phyloP scores from a whole-genome alignment of 345 rosid species.

The Eucalyptus tenuipes region DNA sequence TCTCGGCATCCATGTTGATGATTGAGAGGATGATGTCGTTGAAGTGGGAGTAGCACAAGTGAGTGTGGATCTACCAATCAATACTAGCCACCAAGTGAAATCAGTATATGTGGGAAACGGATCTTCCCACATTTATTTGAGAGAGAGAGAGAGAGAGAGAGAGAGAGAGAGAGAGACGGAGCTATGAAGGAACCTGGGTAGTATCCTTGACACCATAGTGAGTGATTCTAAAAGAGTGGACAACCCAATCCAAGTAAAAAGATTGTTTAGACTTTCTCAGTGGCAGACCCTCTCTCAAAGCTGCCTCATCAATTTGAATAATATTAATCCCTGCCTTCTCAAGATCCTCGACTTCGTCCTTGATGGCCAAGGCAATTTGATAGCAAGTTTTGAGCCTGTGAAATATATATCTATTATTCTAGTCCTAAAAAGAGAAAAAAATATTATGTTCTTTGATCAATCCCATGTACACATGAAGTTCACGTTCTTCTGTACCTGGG shows the following conservation, averaged over 20 bases:
- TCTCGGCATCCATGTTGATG: constrained; percentile 55
- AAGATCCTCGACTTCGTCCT: constrained; percentile 95
- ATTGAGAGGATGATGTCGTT: constrained; percentile 48
- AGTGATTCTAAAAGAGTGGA: constrained; percentile 97
- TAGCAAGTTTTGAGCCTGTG: constrained; percentile 80
- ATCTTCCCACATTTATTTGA: not conserved
- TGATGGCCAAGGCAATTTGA: constrained; percentile 95
- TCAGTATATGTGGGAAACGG: no score
- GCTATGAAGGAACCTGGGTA: constrained; percentile 44
- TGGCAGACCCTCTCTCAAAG: constrained; percentile 91
- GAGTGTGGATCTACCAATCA: constrained; percentile 48
- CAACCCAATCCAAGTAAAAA: constrained; percentile 95
- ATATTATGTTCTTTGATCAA: no score
- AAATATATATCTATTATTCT: not conserved
- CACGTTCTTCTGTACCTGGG: no score
- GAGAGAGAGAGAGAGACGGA: fast-evolving
- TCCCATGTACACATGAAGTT: no score
- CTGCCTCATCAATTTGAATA: constrained; percentile 95
- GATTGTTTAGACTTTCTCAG: constrained; percentile 94
- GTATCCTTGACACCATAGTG: constrained; percentile 77
- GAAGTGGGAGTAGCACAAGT: constrained; percentile 62
- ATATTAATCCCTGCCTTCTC: constrained; percentile 81
- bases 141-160: fast-evolving
- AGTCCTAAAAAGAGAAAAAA: no score
- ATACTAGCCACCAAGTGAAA: not conserved